phyloP scores from a whole-genome alignment of 2,329 filamentous ascomycete species.

The Colletotrichum gigasporum region DNA sequence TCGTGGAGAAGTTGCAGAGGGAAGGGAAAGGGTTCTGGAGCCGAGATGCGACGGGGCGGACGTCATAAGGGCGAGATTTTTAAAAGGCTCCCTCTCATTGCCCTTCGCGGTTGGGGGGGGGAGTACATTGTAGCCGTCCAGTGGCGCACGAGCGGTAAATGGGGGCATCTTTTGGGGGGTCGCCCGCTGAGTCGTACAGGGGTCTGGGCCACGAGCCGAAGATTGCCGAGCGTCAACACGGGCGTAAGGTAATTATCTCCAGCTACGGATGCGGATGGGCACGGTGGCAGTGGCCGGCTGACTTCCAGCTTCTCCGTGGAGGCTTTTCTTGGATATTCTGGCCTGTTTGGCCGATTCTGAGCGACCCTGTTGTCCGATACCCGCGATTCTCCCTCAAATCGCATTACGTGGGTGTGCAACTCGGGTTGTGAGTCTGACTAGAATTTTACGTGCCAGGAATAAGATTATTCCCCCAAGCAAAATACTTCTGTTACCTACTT shows the following conservation, averaged over 20 bases:
- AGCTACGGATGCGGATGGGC: background rate
- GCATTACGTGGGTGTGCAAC: background rate
- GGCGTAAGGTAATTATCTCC: slow-evolving; percentile 21
- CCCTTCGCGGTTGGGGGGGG: slow-evolving; percentile 6
- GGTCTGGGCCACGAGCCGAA: slow-evolving; percentile 30
- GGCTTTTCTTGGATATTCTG: background rate
- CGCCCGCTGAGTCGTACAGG: slow-evolving; percentile 17
- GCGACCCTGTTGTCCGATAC: no score
- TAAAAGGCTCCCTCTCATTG: slow-evolving; percentile 31
- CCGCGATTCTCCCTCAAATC: background rate
- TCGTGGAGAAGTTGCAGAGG: slow-evolving; percentile 26
- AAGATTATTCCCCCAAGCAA: slow-evolving; percentile 6
- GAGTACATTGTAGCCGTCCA: no score
- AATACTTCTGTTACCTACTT: no score
- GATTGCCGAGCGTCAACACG: slow-evolving; percentile 30
- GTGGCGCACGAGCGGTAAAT: slow-evolving; percentile 20
- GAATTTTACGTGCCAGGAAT: slow-evolving; percentile 4
- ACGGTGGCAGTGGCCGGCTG: background rate
- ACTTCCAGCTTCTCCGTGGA: background rate
- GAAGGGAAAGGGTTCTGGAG: slow-evolving; percentile 25
- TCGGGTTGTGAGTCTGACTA: background rate
- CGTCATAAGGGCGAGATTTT: slow-evolving; percentile 32
- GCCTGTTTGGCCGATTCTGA: no score
- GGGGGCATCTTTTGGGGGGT: background rate
- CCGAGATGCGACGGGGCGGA: slow-evolving; percentile 28